Base-by-base conservation (phyloP, 306 rosid species). In the Pachyrhizus erosus region DNA sequence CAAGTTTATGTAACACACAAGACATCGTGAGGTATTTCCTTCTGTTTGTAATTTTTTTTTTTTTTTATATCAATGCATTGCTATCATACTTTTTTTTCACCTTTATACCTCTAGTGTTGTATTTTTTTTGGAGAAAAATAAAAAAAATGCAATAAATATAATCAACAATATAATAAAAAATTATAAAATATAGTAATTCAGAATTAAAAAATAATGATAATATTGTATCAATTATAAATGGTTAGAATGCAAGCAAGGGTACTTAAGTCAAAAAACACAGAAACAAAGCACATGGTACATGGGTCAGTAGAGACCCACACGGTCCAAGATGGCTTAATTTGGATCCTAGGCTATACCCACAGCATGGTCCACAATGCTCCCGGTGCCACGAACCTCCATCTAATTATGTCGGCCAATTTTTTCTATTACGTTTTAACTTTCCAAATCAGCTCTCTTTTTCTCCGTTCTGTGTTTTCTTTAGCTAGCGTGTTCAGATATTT, bases 281-380 rank as follows among this genome's bases (percentile, higher is more conserved):
- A 79, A 72, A 76, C 43, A 73, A 88, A 83, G 86, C 83, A 75
- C 23, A 84, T 37, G 82, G 87, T 74, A 82, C 90, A 89, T 90
- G 92, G 89, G 85, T 70, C 54, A 61, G 52, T 43, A 48, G 62
- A 40, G 96, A 79, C 92, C 94, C 94, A 89, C 90, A 79, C 46
- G 84, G 88, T 84, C 73, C 84, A 67, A 14, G n/a, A 24, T 73
- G 60, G 75, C 55, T 88, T 67, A 48, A 85, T 62, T 80, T 75
- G 43, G 15, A 80, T 76, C 85, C 39, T 40, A 58, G 64, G 80
- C 76, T 73, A 73, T 74, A 40, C 81, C 84, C 67, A 82, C 83
- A 67, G 48, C 73, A 18, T 83, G 93, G 91, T 61, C 97, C 97
- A 79, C 81, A 9, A 37, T 91, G 92, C 88, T 81, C 82, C 90